phyloP scores from a whole-genome alignment of 257 asterid species.

The Paraleonurus japonicus region DNA sequence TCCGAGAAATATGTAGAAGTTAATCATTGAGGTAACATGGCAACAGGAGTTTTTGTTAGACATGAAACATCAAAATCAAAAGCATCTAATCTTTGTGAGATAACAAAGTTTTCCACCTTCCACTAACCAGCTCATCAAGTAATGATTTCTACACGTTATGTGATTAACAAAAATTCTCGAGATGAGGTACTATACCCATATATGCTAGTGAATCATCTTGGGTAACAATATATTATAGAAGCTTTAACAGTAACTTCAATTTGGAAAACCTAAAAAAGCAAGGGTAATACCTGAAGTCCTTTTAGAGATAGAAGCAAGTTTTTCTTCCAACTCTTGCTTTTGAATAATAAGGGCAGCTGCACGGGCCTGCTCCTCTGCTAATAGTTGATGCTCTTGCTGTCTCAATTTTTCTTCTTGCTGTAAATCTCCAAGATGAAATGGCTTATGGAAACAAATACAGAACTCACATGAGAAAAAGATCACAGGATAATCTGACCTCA shows the following conservation, averaged over 20 bases:
- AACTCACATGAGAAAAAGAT: conserved; percentile 16
- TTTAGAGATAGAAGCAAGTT: conserved; percentile 60
- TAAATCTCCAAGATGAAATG: conserved; percentile 19
- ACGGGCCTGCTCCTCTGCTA: conserved; percentile 72
- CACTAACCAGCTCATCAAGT: not conserved
- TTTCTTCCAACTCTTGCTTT: conserved; percentile 84
- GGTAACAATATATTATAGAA: conserved; percentile 4
- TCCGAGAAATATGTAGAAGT: not conserved
- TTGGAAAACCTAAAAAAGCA: conserved; percentile 15
- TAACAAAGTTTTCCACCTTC: not conserved
- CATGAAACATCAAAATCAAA: not conserved
- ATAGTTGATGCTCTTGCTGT: conserved; percentile 64
- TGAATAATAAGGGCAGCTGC: conserved; percentile 58
- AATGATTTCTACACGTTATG: not conserved
- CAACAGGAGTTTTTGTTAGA: not conserved
- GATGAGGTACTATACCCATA: not conserved
- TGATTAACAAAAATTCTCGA: conserved; percentile 5
- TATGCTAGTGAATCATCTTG: not conserved
- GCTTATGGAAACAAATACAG: conserved; percentile 17
- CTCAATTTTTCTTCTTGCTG: conserved; percentile 80
- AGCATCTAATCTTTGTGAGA: not conserved
- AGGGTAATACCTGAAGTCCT: conserved; percentile 56
- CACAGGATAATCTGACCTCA: conserved; percentile 54
- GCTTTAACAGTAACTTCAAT: conserved; percentile 17
- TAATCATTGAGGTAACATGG: conserved; percentile 8